Evolutionary conservation across 495 filamentous ascomycete genomes (phyloP), one percentile per base, ranked within the genome.

Genomic region (Annulohypoxylon bovei): DNA sequence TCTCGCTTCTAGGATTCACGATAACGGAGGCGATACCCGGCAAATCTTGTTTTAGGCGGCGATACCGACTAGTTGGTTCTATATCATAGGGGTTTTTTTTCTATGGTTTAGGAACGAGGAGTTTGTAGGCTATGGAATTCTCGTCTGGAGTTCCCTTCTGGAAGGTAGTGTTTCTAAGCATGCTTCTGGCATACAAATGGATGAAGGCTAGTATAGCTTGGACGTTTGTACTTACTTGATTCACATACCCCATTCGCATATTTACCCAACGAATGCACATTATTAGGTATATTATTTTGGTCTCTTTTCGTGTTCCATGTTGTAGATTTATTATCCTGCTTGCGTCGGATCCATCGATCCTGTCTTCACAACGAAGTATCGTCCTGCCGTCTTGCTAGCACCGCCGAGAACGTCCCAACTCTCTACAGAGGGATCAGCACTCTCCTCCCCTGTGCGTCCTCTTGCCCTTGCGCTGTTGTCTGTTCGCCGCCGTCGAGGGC

Each of bases 311-410:
- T 8, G 18, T 68, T 30, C 32, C 47, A 47, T 52, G 14, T 9
- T 49, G 23, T 62, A 47, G 39, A 46, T 58, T 25, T 14, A 37
- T n/a, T 25, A 35, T 23, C 22, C 35, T 53, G 23, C 23, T 16
- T 37, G 56, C 11, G 57, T 44, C 8, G 33, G 42, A 44, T 39
- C 32, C 33, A 64, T 53, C 76, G 63, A 62, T 32, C 70, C 85
- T 59, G 88, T 92, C 65, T 93, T 88, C 18, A 97, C 93, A 37
- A 95, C 88, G 63, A 97, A 95, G 76, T 89, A 97, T 68, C 82
- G 85, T 23, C 91, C 92, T 8, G 86, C 86, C 39, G 82, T 93
- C 77, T 88, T 86, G 28, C 85, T 81, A 1, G 93, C 91, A 20
- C 84, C 83, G 0, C 81, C 86, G 35, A 97, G 76, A 1, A 89